Conservation (phyloP, 345 rosid species). For the Lepidium sativum region DNA sequence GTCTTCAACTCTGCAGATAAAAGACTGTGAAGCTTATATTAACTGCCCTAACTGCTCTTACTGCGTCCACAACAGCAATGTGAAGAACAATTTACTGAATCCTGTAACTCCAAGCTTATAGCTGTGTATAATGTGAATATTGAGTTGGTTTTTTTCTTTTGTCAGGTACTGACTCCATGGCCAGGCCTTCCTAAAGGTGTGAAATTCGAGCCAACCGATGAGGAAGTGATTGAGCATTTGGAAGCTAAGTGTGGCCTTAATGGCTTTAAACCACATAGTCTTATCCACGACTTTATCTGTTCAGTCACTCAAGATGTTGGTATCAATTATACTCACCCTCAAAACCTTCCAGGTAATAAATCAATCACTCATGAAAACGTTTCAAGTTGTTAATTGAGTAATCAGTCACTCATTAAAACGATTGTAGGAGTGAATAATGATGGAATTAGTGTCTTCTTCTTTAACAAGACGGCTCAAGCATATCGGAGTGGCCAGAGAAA, state of each 20-base stretch:
- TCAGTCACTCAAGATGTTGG: constrained; percentile 41
- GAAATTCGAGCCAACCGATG: constrained; percentile 85
- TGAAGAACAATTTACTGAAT: background rate
- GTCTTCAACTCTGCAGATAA: constrained; percentile 35
- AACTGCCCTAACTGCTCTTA: constrained; percentile 69
- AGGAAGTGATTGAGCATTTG: constrained; percentile 59
- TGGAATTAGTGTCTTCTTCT: constrained; percentile 71
- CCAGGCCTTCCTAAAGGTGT: constrained; percentile 88
- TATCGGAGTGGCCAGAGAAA: constrained; percentile 73
- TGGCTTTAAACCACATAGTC: constrained; percentile 33
- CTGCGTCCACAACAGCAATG: constrained; percentile 60
- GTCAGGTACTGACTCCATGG: constrained; percentile 60
- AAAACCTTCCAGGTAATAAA: constrained; percentile 69
- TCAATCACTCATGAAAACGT: background rate
- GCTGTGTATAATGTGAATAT: background rate
- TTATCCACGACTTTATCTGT: constrained; percentile 55
- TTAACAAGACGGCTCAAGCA: constrained; percentile 61
- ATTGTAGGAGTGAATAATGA: constrained; percentile 64
- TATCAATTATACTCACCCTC: constrained; percentile 81
- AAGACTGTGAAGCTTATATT: constrained; percentile 47
- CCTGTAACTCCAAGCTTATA: background rate
- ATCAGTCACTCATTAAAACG: background rate
- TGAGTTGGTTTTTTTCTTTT: background rate
- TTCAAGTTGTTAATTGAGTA: background rate
- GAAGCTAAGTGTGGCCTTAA: constrained; percentile 72